Evolutionary conservation across 305 asterid genomes (phyloP).

Genomic region (Fraxinus platypoda): DNA sequence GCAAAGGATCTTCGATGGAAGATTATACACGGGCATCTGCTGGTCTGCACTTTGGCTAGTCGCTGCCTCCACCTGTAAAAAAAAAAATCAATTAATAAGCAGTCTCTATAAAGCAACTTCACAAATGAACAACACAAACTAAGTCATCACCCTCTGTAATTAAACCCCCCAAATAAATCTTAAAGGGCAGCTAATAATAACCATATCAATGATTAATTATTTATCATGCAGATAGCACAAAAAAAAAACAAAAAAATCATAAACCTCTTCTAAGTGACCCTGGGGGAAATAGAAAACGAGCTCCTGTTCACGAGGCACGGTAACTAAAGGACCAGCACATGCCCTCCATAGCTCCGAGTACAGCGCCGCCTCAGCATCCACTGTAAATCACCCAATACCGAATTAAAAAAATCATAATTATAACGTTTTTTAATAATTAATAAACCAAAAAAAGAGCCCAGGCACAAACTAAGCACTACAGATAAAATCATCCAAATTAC

Average conservation of each 20-base stretch:
- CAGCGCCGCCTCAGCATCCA: conserved; percentile 69
- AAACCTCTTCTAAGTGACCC: conserved; percentile 94
- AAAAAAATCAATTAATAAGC: conserved; percentile 9
- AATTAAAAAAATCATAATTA: not conserved
- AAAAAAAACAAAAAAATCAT: not conserved
- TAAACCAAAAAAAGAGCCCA: not conserved
- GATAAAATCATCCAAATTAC: not conserved
- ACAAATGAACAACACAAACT: not conserved
- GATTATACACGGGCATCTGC: conserved; percentile 86
- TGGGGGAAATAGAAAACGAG: conserved; percentile 88
- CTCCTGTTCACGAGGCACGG: conserved; percentile 75
- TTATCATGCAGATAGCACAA: not conserved
- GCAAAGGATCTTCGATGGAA: conserved; percentile 84
- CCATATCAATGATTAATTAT: not conserved
- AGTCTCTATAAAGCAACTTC: conserved; percentile 1
- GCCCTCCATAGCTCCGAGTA: conserved; percentile 91
- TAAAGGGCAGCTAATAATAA: not conserved
- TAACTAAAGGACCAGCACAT: conserved; percentile 90
- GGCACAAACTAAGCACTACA: not conserved
- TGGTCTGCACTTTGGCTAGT: conserved; percentile 88
- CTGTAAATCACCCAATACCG: conserved; percentile 28
- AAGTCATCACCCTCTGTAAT: not conserved
- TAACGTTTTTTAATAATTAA: not conserved
- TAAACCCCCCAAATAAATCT: not conserved
- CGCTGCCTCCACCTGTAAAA: conserved; percentile 82